phyloP scores from a whole-genome alignment of 2,329 filamentous ascomycete species.

The Cladosporium halotolerans region DNA sequence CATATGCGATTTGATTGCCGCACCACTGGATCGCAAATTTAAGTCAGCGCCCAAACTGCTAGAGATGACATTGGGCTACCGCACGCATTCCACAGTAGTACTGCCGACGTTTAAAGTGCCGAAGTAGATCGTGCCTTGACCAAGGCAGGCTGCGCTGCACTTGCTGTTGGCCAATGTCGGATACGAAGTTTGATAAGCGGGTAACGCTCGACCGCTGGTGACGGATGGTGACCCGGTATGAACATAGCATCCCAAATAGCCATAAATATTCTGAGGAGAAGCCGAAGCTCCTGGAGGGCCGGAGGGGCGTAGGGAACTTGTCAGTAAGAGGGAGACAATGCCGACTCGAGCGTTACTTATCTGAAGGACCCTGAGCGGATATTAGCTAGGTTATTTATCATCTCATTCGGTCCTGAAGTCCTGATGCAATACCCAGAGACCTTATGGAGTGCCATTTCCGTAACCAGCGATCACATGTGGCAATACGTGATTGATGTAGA shows the following conservation, averaged over 20 bases:
- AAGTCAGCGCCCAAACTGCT: background rate
- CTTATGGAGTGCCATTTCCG: no score
- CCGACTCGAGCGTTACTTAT: no score
- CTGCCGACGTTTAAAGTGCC: constrained; percentile 23
- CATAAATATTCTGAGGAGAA: constrained; percentile 15
- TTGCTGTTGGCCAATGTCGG: constrained; percentile 15
- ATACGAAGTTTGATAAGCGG: constrained; percentile 19
- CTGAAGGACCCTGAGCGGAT: no score
- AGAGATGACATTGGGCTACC: background rate
- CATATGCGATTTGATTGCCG: constrained; percentile 23
- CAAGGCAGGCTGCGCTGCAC: constrained; percentile 18
- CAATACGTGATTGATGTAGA: no score
- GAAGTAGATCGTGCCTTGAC: constrained; percentile 20
- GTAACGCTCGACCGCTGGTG: constrained; percentile 21
- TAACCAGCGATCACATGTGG: no score
- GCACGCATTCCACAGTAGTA: constrained; percentile 19
- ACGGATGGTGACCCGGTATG: constrained; percentile 20
- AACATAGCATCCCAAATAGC: constrained; percentile 27
- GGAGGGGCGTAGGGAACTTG: no score
- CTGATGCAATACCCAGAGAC: no score
- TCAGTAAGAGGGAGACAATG: no score
- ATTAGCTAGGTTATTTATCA: no score
- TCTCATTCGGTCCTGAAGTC: no score
- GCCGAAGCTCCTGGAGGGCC: constrained; percentile 11
- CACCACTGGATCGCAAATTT: constrained; percentile 16